Conservation (phyloP, 1,284 basidiomycete genomes). For the Cutaneotrichosporon cavernicola region DNA sequence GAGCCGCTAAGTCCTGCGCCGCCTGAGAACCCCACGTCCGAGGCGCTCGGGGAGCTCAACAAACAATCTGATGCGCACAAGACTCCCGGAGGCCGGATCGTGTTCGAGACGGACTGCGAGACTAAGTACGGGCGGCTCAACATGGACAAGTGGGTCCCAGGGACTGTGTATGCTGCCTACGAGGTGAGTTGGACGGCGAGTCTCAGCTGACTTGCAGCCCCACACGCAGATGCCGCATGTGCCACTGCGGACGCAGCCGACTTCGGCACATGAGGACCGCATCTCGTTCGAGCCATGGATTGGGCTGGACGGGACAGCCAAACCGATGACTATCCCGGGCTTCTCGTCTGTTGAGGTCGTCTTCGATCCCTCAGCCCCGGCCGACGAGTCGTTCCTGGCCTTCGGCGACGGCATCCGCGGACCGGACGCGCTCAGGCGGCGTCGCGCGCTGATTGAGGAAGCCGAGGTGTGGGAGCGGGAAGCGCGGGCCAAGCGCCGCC, state of each 20-base stretch:
- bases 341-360: conserved; percentile 49
- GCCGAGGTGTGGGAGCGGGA: conserved; percentile 48
- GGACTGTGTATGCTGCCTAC: conserved; percentile 40
- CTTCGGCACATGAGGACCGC: conserved; percentile 24
- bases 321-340: conserved; percentile 21
- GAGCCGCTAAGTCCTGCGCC: conserved; percentile 25
- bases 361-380: conserved; percentile 27
- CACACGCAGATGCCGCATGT: conserved; percentile 51
- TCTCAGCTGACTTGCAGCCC: conserved; percentile 31
- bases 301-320: conserved; percentile 20
- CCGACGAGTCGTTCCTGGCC: conserved; percentile 14
- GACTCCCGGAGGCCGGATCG: conserved; percentile 29
- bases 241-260: conserved; percentile 47
- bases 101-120: conserved; percentile 29
- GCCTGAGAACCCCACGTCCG: conserved; percentile 14
- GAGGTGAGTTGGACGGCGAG: conserved; percentile 37
- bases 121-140: conserved; percentile 20
- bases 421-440: conserved; percentile 23
- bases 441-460: conserved; percentile 31
- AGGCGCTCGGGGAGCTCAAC: conserved; percentile 16
- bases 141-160: conserved; percentile 34
- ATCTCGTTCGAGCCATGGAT: conserved; percentile 40
- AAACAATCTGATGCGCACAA: conserved; percentile 7
- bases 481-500: conserved; percentile 19
- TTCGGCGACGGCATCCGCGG: conserved; percentile 23